Evolutionary conservation across 225 moss, liverwort and hornwort genomes (phyloP).

Genomic region (Pseudoscleropodium purum): DNA sequence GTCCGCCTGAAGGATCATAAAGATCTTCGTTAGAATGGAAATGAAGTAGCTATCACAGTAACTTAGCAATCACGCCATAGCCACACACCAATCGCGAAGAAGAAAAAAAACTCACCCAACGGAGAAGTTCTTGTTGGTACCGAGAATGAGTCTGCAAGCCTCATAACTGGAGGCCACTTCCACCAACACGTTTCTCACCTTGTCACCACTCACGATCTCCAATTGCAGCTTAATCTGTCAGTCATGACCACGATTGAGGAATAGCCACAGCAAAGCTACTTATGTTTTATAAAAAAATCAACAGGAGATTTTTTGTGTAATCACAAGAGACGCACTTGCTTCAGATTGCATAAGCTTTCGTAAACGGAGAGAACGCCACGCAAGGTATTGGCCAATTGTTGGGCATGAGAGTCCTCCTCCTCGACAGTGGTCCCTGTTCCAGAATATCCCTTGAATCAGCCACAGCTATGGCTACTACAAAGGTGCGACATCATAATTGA

Average conservation of each 20-base stretch:
- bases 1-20: slow-evolving; percentile 9
- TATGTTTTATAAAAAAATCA: no score
- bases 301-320: no score
- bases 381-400: slow-evolving; percentile 30
- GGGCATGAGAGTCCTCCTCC: slow-evolving; percentile 10
- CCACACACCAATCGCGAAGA: background rate
- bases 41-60: background rate
- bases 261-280: background rate
- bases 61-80: background rate
- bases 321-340: slow-evolving; percentile 22
- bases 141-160: slow-evolving; percentile 49
- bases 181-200: slow-evolving; percentile 29
- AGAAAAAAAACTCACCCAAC: slow-evolving; percentile 17
- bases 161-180: slow-evolving; percentile 36
- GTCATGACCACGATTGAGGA: background rate
- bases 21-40: background rate
- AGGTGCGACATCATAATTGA: background rate
- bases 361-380: slow-evolving; percentile 49
- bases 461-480: background rate
- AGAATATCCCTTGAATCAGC: background rate
- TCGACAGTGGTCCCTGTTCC: slow-evolving; percentile 13
- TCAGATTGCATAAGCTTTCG: slow-evolving; percentile 53
- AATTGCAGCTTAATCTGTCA: slow-evolving; percentile 44
- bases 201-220: slow-evolving; percentile 40
- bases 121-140: slow-evolving; percentile 36